These are phyloP conservation scores for Crithidia sp. DNA, from an alignment of 208 protist species.

Conservation along the genomic window DNA sequence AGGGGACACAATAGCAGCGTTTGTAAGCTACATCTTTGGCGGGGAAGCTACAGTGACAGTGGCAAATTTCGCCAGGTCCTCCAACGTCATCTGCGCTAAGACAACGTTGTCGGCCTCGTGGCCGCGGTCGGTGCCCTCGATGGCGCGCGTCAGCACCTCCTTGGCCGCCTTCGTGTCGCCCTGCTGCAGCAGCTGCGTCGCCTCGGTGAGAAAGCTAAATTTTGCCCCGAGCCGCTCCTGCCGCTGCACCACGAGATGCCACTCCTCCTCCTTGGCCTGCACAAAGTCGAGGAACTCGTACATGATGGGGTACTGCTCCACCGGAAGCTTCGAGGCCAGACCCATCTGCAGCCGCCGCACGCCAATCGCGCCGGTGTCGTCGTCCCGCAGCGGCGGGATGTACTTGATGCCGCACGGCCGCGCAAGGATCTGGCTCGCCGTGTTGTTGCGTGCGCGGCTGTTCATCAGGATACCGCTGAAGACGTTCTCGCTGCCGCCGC, in stretches of 20 bases:
- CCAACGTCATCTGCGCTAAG: slow-evolving; percentile 51
- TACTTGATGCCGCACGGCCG: slow-evolving; percentile 59
- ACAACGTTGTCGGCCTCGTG: slow-evolving; percentile 36
- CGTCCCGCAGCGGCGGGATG: not conserved
- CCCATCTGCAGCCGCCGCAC: not conserved
- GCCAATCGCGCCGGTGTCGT: not conserved
- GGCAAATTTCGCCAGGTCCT: slow-evolving; percentile 40
- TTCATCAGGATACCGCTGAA: slow-evolving; percentile 67
- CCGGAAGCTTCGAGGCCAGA: not conserved
- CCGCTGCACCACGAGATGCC: slow-evolving; percentile 69
- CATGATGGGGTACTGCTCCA: slow-evolving; percentile 39
- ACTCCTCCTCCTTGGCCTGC: slow-evolving; percentile 66
- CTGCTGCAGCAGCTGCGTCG: slow-evolving; percentile 63
- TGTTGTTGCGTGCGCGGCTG: slow-evolving; percentile 53
- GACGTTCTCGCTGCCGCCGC: not conserved
- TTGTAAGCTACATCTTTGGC: too few relatives aligned
- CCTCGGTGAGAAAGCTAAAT: slow-evolving; percentile 60
- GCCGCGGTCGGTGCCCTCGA: slow-evolving; percentile 7
- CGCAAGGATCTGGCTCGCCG: slow-evolving; percentile 45
- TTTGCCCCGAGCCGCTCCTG: slow-evolving; percentile 52
- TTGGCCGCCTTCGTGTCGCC: slow-evolving; percentile 40
- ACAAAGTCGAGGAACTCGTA: slow-evolving; percentile 61
- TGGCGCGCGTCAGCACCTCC: slow-evolving; percentile 23
- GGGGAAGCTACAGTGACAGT: too few relatives aligned
- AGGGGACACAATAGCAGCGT: too few relatives aligned